Percentiles rank a stretch among this genome's conserved stretches.
Conservation (phyloP, 148 eudicot genomes). For the Fallopia convolvulus region DNA sequence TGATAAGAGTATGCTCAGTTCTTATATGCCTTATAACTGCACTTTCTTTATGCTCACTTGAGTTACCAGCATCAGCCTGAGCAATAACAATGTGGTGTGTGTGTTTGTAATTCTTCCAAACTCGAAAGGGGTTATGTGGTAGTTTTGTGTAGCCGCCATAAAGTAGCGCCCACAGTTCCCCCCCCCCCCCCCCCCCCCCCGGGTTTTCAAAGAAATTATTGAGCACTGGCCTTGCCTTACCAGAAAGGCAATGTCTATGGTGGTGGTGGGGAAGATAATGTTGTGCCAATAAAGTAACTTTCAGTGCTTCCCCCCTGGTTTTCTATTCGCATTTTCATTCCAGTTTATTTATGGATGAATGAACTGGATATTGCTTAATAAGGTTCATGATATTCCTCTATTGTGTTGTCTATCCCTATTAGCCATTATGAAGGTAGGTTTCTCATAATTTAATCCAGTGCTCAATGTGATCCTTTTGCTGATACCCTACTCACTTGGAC, state of each 20-base stretch:
- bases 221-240: neutral
- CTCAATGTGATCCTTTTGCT: neutral
- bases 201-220: neutral
- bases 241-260: neutral
- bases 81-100: too few species aligned
- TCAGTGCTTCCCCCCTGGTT: neutral
- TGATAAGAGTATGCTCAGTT: too few species aligned
- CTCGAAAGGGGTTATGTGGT: neutral
- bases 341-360: too few species aligned
- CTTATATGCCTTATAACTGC: too few species aligned
- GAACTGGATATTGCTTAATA: too few species aligned
- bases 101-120: neutral
- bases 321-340: too few species aligned
- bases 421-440: conserved; percentile 67
- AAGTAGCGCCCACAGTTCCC: neutral
- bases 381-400: conserved; percentile 11
- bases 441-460: neutral
- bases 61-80: too few species aligned
- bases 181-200: too few species aligned
- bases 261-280: neutral
- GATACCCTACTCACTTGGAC: neutral
- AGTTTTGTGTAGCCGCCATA: neutral
- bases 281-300: neutral
- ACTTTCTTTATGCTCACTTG: too few species aligned
- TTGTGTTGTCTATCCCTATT: conserved; percentile 68